phyloP scores from a whole-genome alignment of 1,284 basidiomycete species.

The Boletus calvinii region DNA sequence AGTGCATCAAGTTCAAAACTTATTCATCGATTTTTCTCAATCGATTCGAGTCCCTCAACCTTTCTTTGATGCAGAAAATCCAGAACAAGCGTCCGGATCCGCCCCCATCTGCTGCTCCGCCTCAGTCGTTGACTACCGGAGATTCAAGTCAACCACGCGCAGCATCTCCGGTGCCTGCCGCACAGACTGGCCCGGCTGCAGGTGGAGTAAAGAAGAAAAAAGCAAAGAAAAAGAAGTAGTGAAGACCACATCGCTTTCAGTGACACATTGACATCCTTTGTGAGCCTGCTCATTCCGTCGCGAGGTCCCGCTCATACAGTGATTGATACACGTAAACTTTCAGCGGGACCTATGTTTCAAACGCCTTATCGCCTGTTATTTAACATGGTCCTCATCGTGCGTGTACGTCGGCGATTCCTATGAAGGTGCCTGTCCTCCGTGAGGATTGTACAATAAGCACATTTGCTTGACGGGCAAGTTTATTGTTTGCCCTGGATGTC shows the following conservation, averaged over 20 bases:
- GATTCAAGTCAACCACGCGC: slow-evolving; percentile 25
- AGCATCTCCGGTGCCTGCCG: slow-evolving; percentile 29
- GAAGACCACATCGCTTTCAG: not conserved
- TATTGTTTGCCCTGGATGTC: slow-evolving; percentile 10
- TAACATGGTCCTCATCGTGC: slow-evolving; percentile 3
- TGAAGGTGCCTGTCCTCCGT: not conserved
- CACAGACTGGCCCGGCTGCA: slow-evolving; percentile 30
- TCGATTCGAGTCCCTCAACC: slow-evolving; percentile 89
- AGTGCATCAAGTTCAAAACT: slow-evolving; percentile 96
- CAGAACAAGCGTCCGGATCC: slow-evolving; percentile 53
- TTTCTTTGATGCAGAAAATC: slow-evolving; percentile 80
- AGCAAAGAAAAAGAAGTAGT: slow-evolving; percentile 54
- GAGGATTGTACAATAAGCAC: not conserved
- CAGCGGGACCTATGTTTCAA: slow-evolving; percentile 6
- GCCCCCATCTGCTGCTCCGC: slow-evolving; percentile 21
- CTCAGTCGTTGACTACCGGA: slow-evolving; percentile 10
- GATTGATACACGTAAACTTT: slow-evolving; percentile 7
- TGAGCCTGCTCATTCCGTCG: slow-evolving; percentile 11
- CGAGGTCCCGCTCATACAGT: not conserved
- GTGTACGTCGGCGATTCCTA: not conserved
- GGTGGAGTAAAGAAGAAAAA: slow-evolving; percentile 55
- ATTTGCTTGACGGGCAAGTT: not conserved
- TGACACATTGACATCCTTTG: slow-evolving; percentile 9
- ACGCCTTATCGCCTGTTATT: slow-evolving; percentile 1
- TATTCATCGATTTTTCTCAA: slow-evolving; percentile 91